Base-by-base conservation (phyloP, 305 asterid species). In the Fraxinus sp. region DNA sequence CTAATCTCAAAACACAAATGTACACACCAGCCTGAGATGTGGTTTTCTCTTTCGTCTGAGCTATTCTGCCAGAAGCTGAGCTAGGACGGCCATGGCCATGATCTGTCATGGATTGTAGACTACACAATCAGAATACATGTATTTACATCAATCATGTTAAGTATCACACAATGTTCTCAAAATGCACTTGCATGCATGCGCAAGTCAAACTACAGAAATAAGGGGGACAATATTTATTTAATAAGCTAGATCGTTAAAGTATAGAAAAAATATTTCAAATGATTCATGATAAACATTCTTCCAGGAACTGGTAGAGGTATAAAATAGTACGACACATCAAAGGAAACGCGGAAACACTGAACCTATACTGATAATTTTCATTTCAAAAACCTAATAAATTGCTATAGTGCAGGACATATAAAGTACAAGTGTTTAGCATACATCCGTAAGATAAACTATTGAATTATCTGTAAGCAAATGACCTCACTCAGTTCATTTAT, bases 11-110 rank as follows among this genome's bases (percentile, higher is more conserved):
- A 86, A 74, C 39, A 78, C 73, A 86, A 26, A 83, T 59, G 84
- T 26, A 73, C 95, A 37, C 37, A 94, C 98, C 97, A 89, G 93
- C 72, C 57, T 88, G 92, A 86, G 91, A 81, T 68, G 81, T 80
- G 76, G 86, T 85, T 79, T 84, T 86, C 86, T 88, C 95, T 83
- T 86, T 86, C 18, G 84, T 80, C 76, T 82, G 90, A 33, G 84
- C 79, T 79, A 81, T 78, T 86, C 86, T 86, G 46, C 92, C 92
- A 83, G 97, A 90, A 87, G 95, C 94, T 74, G 98, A 93, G 88
- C 87, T 89, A 84, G 97, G 98, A 64, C 94, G 91, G 77, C 85
- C 80, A 84, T 81, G 84, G 22, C 84, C 87, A 82, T 79, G 87
- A 88, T 91, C 98, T 94, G 91, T 73, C 68, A 78, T 68, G 75